Conservation (phyloP, 495 filamentous ascomycete species). For the Neurospora sp. region DNA sequence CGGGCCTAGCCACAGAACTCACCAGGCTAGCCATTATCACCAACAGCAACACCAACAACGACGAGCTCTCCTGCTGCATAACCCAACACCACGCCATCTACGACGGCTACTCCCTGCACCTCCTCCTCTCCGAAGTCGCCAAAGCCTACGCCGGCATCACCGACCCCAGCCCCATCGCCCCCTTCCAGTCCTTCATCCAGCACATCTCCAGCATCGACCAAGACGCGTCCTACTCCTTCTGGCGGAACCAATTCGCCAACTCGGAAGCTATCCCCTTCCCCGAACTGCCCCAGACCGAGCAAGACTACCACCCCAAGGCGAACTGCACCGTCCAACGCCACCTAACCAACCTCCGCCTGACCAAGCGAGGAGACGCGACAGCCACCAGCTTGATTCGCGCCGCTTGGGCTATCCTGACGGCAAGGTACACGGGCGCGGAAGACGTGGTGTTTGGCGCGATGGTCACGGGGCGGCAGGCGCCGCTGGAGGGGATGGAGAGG, state of each 20-base stretch:
- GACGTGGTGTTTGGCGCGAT: conserved; percentile 37
- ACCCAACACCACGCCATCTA: conserved; percentile 56
- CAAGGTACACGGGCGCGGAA: conserved; percentile 24
- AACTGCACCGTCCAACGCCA: background rate
- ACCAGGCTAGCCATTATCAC: conserved; percentile 15
- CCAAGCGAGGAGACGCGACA: conserved; percentile 1
- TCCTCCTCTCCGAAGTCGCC: conserved; percentile 12
- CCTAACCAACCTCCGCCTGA: background rate
- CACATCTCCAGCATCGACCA: conserved; percentile 18
- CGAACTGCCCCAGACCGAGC: conserved; percentile 1
- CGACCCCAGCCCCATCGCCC: background rate
- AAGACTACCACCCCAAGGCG: background rate
- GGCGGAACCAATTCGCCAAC: background rate
- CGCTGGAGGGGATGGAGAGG: conserved; percentile 35
- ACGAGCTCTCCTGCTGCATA: conserved; percentile 30
- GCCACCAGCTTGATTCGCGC: conserved; percentile 25
- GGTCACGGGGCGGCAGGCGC: conserved; percentile 34
- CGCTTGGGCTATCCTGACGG: conserved; percentile 33
- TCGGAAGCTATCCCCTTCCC: conserved; percentile 11
- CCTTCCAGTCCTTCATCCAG: conserved; percentile 35
- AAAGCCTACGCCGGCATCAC: conserved; percentile 4
- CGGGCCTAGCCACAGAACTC: conserved; percentile 2
- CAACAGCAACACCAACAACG: background rate
- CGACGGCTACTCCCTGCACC: conserved; percentile 49
- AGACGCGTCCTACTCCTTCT: background rate